Percentiles rank a stretch among this genome's conserved stretches.
Evolutionary conservation across 345 rosid genomes (phyloP).

Genomic region (Dipteronia sinensis): DNA sequence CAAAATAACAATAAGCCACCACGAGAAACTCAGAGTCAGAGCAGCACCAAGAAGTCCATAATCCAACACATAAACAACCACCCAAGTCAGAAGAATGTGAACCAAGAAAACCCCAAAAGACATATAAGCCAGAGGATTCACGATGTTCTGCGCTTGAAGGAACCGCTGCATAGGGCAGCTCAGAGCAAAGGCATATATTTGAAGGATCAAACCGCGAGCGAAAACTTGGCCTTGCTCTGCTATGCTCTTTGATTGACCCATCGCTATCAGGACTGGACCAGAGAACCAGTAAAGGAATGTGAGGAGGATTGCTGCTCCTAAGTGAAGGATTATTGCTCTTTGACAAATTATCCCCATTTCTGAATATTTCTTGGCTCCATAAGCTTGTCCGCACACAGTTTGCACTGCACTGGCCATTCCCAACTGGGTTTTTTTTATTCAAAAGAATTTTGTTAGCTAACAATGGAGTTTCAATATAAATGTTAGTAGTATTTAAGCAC

Average conservation of each 20-base stretch:
- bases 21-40: slow-evolving; percentile 63
- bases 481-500: too few species aligned
- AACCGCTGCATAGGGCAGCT: slow-evolving; percentile 89
- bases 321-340: slow-evolving; percentile 78
- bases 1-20: slow-evolving; percentile 70
- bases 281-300: slow-evolving; percentile 76
- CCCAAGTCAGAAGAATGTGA: slow-evolving; percentile 69
- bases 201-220: slow-evolving; percentile 76
- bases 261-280: slow-evolving; percentile 46
- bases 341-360: slow-evolving; percentile 90
- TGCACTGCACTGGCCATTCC: slow-evolving; percentile 99
- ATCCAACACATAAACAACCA: slow-evolving; percentile 49
- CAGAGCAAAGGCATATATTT: slow-evolving; percentile 76
- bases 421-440: slow-evolving; percentile 39
- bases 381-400: slow-evolving; percentile 95
- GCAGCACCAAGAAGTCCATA: slow-evolving; percentile 83
- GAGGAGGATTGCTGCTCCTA: slow-evolving; percentile 71
- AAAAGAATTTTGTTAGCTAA: too few species aligned
- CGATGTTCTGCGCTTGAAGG: slow-evolving; percentile 95
- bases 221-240: slow-evolving; percentile 73
- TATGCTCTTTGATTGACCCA: slow-evolving; percentile 66
- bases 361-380: slow-evolving; percentile 70
- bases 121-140: slow-evolving; percentile 87
- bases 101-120: slow-evolving; percentile 68
- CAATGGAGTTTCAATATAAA: too few species aligned